These are phyloP conservation scores for Monosporascus sp. DNA, from an alignment of 2,329 filamentous ascomycete genomes.

Conservation along the genomic window DNA sequence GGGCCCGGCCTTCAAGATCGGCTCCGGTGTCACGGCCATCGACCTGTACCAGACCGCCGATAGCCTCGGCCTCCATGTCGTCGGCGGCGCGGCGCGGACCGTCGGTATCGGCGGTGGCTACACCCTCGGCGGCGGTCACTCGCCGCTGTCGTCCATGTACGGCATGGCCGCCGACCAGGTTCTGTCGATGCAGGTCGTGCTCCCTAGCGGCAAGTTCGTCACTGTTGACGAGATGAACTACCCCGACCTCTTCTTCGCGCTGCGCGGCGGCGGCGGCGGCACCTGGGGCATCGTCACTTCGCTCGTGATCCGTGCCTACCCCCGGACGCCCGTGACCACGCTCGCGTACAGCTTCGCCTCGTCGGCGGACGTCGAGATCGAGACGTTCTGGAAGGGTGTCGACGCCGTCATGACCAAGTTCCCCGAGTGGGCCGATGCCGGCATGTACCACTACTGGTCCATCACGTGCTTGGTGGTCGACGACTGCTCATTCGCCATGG, in stretches of 20 bases:
- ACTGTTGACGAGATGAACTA: constrained; percentile 35
- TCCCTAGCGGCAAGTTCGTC: constrained; percentile 35
- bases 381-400: constrained; percentile 26
- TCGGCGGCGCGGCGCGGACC: constrained; percentile 46
- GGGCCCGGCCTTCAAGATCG: constrained; percentile 49
- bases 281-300: constrained; percentile 38
- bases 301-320: constrained; percentile 29
- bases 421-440: constrained; percentile 22
- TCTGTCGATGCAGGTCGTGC: constrained; percentile 44
- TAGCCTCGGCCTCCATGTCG: constrained; percentile 38
- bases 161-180: constrained; percentile 45
- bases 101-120: constrained; percentile 45
- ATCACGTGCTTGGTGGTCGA: constrained; percentile 4
- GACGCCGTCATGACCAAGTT: constrained; percentile 26
- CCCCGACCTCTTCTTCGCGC: constrained; percentile 44
- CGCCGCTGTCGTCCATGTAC: constrained; percentile 38
- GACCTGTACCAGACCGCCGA: constrained; percentile 47
- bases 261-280: constrained; percentile 39
- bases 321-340: constrained; percentile 26
- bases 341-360: constrained; percentile 23
- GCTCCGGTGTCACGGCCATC: constrained; percentile 46
- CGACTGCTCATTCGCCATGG: constrained; percentile 11
- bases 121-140: constrained; percentile 45
- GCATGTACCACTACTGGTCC: constrained; percentile 15
- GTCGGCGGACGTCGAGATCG: constrained; percentile 13